Evolutionary conservation across 345 rosid genomes (phyloP).

Genomic region (Populus pruinosa): DNA sequence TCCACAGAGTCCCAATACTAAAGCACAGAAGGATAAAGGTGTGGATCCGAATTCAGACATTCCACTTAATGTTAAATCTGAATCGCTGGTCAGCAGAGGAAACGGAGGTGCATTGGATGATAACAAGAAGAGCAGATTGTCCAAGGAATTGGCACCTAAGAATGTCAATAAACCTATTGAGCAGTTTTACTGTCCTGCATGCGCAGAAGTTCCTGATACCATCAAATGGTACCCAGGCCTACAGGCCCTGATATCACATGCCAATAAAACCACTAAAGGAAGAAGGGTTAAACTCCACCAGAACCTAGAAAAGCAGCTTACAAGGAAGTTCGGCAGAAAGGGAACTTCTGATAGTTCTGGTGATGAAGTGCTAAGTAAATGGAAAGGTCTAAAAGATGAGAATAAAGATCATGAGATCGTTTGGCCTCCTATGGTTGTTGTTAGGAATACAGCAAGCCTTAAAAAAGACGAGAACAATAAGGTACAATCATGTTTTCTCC

Average conservation of each 20-base stretch:
- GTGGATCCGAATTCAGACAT: conserved; percentile 29
- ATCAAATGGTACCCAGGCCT: conserved; percentile 70
- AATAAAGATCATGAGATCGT: conserved; percentile 66
- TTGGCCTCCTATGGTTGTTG: conserved; percentile 91
- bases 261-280: conserved; percentile 59
- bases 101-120: conserved; percentile 38
- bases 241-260: conserved; percentile 71
- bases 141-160: conserved; percentile 45
- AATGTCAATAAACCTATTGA: conserved; percentile 59
- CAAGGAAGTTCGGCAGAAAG: conserved; percentile 47
- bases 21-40: conserved; percentile 31
- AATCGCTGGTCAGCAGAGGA: conserved; percentile 48
- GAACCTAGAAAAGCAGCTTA: conserved; percentile 59
- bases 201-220: conserved; percentile 71
- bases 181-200: conserved; percentile 91
- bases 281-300: conserved; percentile 66
- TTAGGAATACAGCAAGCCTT: conserved; percentile 54
- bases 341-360: conserved; percentile 51
- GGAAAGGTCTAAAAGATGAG: conserved; percentile 61
- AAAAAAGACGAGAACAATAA: conserved; percentile 66
- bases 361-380: conserved; percentile 57
- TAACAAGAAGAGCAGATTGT: conserved; percentile 47
- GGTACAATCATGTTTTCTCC: conserved; percentile 33
- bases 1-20: neutral
- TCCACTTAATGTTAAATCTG: conserved; percentile 25